Conservation (phyloP, 1,139 yeast species). For the Lodderomyces metapsilosis region DNA sequence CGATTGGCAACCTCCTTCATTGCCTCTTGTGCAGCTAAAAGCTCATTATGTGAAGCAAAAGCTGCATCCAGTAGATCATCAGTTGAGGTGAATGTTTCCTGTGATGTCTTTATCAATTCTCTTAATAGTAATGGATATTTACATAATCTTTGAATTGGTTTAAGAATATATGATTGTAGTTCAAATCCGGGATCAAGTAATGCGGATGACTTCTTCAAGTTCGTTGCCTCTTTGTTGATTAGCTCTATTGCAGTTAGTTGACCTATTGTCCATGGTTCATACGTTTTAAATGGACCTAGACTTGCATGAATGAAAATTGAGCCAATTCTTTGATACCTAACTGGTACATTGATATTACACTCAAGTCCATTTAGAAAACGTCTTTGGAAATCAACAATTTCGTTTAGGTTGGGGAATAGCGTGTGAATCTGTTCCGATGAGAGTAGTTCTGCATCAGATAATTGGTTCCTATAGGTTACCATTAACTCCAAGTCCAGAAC, state of each 20-base stretch:
- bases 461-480: conserved; percentile 64
- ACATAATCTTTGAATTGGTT: conserved; percentile 93
- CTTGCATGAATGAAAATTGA: conserved; percentile 82
- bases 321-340: conserved; percentile 80
- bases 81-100: conserved; percentile 19
- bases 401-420: conserved; percentile 83
- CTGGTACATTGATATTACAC: conserved; percentile 76
- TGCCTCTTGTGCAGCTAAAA: conserved; percentile 66
- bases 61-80: conserved; percentile 19
- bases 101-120: conserved; percentile 67
- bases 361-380: conserved; percentile 85
- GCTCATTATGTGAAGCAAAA: conserved; percentile 64
- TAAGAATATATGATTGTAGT: conserved; percentile 81
- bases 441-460: conserved; percentile 62
- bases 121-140: conserved; percentile 83
- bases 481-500: conserved; percentile 85
- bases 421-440: conserved; percentile 78
- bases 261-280: conserved; percentile 87
- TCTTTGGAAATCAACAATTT: conserved; percentile 88
- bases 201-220: conserved; percentile 53
- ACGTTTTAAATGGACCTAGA: conserved; percentile 74
- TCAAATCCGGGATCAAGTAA: conserved; percentile 86
- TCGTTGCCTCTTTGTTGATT: conserved; percentile 61
- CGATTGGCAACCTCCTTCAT: conserved; percentile 68
- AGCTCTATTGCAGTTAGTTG: conserved; percentile 86